Evolutionary conservation across 345 rosid genomes (phyloP).

Genomic region (Leavenworthia alabamica): DNA sequence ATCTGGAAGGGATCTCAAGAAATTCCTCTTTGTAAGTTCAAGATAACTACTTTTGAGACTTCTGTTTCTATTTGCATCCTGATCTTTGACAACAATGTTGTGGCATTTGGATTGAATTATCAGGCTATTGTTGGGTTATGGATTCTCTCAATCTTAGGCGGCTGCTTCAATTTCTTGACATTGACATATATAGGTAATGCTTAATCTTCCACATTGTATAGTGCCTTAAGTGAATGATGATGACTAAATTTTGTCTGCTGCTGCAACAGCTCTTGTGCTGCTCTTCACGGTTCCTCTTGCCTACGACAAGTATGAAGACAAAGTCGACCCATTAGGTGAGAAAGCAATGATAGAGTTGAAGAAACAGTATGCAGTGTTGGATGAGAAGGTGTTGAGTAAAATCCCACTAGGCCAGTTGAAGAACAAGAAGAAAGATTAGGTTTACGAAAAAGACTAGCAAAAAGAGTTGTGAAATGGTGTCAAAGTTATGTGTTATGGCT

Average conservation of each 20-base stretch:
- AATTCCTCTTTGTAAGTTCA: constrained; percentile 68
- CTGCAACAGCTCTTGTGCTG: constrained; percentile 59
- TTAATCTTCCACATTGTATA: background rate
- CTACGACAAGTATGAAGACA: constrained; percentile 84
- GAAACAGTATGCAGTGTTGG: constrained; percentile 73
- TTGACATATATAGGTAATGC: constrained; percentile 63
- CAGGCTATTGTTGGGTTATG: constrained; percentile 77
- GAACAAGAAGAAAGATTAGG: constrained; percentile 66
- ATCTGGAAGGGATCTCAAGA: constrained; percentile 91
- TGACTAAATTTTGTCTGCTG: background rate
- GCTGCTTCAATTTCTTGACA: constrained; percentile 65
- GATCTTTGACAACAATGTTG: background rate
- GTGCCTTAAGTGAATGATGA: background rate
- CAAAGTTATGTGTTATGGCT: background rate
- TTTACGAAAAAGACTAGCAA: background rate
- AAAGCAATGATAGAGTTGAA: constrained; percentile 66
- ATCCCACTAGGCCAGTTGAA: constrained; percentile 62
- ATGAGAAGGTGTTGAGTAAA: constrained; percentile 68
- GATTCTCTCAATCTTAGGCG: constrained; percentile 63
- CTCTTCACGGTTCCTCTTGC: constrained; percentile 60
- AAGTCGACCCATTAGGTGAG: constrained; percentile 70
- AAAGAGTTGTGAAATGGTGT: constrained; percentile 26
- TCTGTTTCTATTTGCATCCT: background rate
- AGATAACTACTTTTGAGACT: background rate
- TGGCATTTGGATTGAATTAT: background rate